A percentile compares a stretch with the other conserved stretches of the same genome.
phyloP scores from a whole-genome alignment of 139 green algal species.

The Diplosphaera chodatii region DNA sequence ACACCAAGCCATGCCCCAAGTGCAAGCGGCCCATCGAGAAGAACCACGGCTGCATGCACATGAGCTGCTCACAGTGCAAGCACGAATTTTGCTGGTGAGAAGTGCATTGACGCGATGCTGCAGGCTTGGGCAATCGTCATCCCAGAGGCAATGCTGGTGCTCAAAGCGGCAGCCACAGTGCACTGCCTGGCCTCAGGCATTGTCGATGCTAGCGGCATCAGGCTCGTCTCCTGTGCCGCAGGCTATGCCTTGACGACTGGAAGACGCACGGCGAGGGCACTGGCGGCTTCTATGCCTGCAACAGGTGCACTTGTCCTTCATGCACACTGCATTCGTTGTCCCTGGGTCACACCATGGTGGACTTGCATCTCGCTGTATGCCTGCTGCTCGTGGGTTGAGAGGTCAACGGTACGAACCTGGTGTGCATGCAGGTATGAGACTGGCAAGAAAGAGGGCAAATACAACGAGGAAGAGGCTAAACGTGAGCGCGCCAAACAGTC shows the following conservation, averaged over 20 bases:
- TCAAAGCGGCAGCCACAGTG: no score
- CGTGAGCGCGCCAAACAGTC: slow-evolving; percentile 78
- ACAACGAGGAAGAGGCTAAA: slow-evolving; percentile 73
- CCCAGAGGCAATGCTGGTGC: no score
- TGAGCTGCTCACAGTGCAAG: slow-evolving; percentile 69
- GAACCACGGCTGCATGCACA: slow-evolving; percentile 88
- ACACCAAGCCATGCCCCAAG: slow-evolving; percentile 78
- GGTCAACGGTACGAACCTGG: no score
- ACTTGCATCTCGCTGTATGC: no score
- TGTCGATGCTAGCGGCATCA: no score
- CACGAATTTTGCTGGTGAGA: slow-evolving; percentile 50
- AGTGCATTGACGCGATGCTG: no score
- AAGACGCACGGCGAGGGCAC: slow-evolving; percentile 90
- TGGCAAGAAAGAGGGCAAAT: slow-evolving; percentile 70
- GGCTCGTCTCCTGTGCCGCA: slow-evolving; percentile 52
- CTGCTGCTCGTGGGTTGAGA: no score
- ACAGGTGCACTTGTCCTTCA: no score
- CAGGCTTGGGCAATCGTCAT: no score
- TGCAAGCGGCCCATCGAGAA: slow-evolving; percentile 83
- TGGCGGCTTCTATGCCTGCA: slow-evolving; percentile 95
- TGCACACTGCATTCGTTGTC: no score
- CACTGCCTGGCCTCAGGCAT: no score
- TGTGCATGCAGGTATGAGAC: slow-evolving; percentile 65
- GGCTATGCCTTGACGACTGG: slow-evolving; percentile 79
- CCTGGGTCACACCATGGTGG: no score